Evolutionary conservation across 305 asterid species (phyloP), one percentile per base, ranked within the genome.

Genomic region (Fraxinus angustifolia): DNA sequence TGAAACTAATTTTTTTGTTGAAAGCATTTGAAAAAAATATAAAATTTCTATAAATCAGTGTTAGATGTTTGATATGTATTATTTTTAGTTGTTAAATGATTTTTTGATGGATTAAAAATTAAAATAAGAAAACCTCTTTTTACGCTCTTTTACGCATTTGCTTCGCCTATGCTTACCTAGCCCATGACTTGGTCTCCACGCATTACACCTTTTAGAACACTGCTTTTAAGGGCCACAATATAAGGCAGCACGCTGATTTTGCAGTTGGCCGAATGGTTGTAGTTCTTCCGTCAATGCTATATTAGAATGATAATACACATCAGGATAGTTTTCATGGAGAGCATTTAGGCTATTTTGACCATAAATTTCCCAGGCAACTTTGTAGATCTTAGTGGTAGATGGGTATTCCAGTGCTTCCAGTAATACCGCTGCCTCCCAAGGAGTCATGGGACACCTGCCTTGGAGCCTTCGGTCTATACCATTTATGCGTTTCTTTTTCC

Each of bases 361-460:
- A 16, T 87, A 93, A 30, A 91, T 93, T 81, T 90, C 91, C 11
- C 99, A 97, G 0, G 99, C 97, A 42, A 92, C 98, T 6, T 93
- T 92, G 77, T 91, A 93, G 50, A 93, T 90, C 21, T 86, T 89
- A 1, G 97, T 88, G 7, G 83, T 81, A 1, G 89, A 67, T 3
- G 97, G 97, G 74, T 92, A 95, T 2, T 94, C 99, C 92, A 95
- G 73, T 16, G 99, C 97, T 86, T 93, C 89, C 60, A 95, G 94
- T 40, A 95, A 85, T 11, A 93, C 35, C 1, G 94, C 95, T 0
- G 99, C 93, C 75, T 95, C 99, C 68, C 97, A 82, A 0, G 99
- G 98, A 23, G 98, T 90, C 98, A 95, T 88, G 0, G 99, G 99
- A 81, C 99, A 95, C 1, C 88, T 89, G 10, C 99, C 98, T 76